phyloP scores from a whole-genome alignment of 176 grass and related monocot species.

The Juncus inflexus region DNA sequence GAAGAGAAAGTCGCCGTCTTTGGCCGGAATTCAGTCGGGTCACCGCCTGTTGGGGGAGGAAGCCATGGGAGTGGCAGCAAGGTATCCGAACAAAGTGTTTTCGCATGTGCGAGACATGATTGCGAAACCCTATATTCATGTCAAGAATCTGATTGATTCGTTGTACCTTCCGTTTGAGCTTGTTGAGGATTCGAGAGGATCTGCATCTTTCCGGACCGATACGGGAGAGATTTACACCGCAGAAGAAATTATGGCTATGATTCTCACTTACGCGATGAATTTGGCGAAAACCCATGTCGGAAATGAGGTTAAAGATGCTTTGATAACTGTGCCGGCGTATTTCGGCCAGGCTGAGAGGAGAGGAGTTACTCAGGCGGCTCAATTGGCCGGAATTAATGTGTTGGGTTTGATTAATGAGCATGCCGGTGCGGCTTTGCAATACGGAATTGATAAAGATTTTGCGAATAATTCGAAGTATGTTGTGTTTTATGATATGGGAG shows the following conservation, averaged over 20 bases:
- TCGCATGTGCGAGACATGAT: conserved; percentile 75
- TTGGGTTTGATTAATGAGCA: conserved; percentile 93
- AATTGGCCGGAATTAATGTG: conserved; percentile 82
- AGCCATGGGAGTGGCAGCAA: conserved; percentile 74
- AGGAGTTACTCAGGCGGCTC: conserved; percentile 67
- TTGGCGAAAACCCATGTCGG: conserved; percentile 71
- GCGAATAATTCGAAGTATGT: conserved; percentile 75
- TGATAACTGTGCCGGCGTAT: conserved; percentile 80
- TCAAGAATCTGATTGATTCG: conserved; percentile 39
- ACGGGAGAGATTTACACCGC: conserved; percentile 61
- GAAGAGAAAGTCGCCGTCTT: conserved; percentile 92
- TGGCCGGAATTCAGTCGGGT: conserved; percentile 59
- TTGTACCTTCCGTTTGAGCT: conserved; percentile 87
- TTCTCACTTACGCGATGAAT: conserved; percentile 64
- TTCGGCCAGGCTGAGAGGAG: conserved; percentile 86
- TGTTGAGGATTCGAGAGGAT: conserved; percentile 71
- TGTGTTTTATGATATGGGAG: conserved; percentile 93
- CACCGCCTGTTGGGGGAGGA: conserved; percentile 88
- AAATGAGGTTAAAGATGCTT: conserved; percentile 63
- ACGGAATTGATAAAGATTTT: conserved; percentile 97
- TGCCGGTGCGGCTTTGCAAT: conserved; percentile 91
- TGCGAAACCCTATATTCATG: conserved; percentile 62
- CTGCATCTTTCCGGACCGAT: conserved; percentile 53
- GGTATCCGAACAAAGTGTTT: conserved; percentile 87
- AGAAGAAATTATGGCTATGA: conserved; percentile 89